These are phyloP conservation scores for Nitzschia inconspicua DNA, from an alignment of 108 stramenopile genomes.

Conservation along the genomic window DNA sequence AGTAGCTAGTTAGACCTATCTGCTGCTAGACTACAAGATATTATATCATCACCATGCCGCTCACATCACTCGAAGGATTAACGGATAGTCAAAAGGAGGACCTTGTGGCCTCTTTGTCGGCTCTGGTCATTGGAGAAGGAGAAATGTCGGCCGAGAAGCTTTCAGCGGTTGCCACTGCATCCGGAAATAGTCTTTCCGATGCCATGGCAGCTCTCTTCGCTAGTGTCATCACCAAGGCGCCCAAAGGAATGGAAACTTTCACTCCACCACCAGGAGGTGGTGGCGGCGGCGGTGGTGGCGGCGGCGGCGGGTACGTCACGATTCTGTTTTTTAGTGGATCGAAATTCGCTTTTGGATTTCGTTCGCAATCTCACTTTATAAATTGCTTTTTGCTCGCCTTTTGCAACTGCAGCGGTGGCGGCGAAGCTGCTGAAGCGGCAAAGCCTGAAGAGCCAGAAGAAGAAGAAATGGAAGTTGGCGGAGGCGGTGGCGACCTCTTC, in stretches of 20 bases:
- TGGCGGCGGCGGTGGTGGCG: conserved; percentile 70
- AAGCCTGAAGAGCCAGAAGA: conserved; percentile 50
- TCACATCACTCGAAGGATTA: conserved; percentile 62
- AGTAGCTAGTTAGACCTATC: no score
- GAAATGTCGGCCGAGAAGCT: conserved; percentile 64
- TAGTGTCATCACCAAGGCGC: conserved; percentile 39
- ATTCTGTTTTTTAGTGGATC: background rate
- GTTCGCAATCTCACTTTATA: background rate
- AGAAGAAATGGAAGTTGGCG: conserved; percentile 62
- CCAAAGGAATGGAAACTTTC: conserved; percentile 37
- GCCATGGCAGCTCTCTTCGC: conserved; percentile 73
- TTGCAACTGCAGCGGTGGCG: conserved; percentile 39
- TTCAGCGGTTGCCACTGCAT: conserved; percentile 62
- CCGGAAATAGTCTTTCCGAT: conserved; percentile 58
- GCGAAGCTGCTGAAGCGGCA: conserved; percentile 41
- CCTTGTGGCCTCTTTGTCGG: conserved; percentile 76
- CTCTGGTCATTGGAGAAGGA: conserved; percentile 55
- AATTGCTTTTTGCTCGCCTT: background rate
- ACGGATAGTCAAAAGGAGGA: conserved; percentile 75
- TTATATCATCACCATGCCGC: conserved; percentile 57
- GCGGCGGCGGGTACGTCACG: conserved; percentile 11
- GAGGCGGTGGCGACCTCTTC: conserved; percentile 49
- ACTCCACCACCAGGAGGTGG: conserved; percentile 54
- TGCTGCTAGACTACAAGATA: background rate
- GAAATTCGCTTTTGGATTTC: background rate